These are phyloP conservation scores for Syncephalis plumigaleata DNA, from an alignment of 371 early-diverging fungal species.

Conservation along the genomic window DNA sequence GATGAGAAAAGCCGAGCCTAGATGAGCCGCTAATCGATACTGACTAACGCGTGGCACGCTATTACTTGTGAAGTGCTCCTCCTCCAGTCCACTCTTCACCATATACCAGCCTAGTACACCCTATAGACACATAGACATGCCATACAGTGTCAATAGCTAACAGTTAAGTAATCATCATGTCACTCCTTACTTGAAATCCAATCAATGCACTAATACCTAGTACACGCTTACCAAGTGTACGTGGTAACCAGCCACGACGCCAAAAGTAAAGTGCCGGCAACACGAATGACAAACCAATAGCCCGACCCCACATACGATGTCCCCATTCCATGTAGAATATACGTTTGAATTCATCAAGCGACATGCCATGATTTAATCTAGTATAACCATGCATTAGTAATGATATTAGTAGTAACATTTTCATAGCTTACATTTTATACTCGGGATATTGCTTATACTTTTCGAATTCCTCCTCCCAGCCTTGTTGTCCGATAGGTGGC, in stretches of 20 bases:
- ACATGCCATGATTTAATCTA: constrained; percentile 78
- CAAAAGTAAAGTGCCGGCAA: constrained; percentile 79
- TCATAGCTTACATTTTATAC: constrained; percentile 57
- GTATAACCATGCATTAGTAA: neutral
- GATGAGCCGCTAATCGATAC: constrained; percentile 84
- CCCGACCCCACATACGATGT: constrained; percentile 85
- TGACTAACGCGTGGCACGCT: constrained; percentile 86
- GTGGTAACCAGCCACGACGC: constrained; percentile 54
- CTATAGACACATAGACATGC: constrained; percentile 11
- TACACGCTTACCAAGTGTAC: constrained; percentile 40
- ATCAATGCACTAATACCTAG: constrained; percentile 58
- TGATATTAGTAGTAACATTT: neutral
- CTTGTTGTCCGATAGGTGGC: constrained; percentile 68
- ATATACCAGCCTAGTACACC: constrained; percentile 96
- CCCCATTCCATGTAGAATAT: constrained; percentile 96
- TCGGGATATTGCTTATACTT: constrained; percentile 96
- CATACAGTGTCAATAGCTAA: neutral
- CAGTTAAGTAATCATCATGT: too few relatives aligned
- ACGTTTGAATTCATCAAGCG: constrained; percentile 79
- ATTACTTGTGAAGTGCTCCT: constrained; percentile 58
- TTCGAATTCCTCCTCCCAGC: constrained; percentile 87
- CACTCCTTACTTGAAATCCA: constrained; percentile 67
- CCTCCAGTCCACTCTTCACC: constrained; percentile 82
- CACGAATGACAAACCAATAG: constrained; percentile 78
- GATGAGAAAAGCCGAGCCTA: constrained; percentile 77